Base-by-base conservation (phyloP, 768 basidiomycete species). In the Kondoa malvinella region DNA sequence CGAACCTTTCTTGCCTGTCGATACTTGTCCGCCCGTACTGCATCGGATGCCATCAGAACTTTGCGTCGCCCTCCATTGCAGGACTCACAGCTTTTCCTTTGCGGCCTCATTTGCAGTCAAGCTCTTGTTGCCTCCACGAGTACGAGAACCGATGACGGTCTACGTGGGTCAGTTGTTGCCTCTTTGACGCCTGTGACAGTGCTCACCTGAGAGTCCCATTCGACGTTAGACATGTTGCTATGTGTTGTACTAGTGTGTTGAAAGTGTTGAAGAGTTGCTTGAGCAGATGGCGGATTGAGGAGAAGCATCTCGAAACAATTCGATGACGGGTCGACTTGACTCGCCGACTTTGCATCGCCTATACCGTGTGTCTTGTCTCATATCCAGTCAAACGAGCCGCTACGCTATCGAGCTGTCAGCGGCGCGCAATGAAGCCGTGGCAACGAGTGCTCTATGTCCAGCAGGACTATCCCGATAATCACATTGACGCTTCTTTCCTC, bases 401-500 rank as follows among this genome's bases (percentile, higher is more conserved):
- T n/a, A n/a, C n/a, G n/a, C n/a, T n/a, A n/a, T n/a, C n/a, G n/a
- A n/a, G n/a, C n/a, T n/a, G n/a, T n/a, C n/a, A n/a, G n/a, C n/a
- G n/a, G n/a, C n/a, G n/a, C n/a, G n/a, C n/a, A n/a, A n/a, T n/a
- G n/a, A 69, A 61, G 57, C 57, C 67, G 17, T 69, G 68, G 68
- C 68, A 69, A 60, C 66, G 67, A 71, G 69, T 77, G 1, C 70
- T 79, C 17, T 79, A 75, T 75, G 68, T 74, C 25, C 68, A 70
- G 14, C 87, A 86, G 76, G 86, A 82, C 75, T 75, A 72, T 67
- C 86, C 88, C 32, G 92, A 95, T 77, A 91, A 92, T 76, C 84
- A 90, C 79, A 85, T 95, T 64, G 87, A 88, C 4, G 78, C 80
- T 3, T 81, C 84, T 3, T 95, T 95, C 77, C 81, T 92, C 57